Evolutionary conservation across 768 basidiomycete species (phyloP).

Genomic region (Agaricus subrufescens): DNA sequence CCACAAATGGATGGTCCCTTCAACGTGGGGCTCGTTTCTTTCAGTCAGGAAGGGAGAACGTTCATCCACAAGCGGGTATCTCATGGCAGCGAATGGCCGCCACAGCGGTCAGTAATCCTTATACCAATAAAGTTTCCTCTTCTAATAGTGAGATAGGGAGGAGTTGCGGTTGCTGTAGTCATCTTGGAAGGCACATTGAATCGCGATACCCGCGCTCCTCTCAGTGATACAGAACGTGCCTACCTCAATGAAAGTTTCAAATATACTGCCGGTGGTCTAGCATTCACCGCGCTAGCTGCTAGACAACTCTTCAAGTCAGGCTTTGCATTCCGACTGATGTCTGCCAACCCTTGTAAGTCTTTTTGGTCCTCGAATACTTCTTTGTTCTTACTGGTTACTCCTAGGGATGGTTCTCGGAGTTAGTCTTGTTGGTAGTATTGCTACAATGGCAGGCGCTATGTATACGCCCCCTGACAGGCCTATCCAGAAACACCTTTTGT

Average conservation of each 20-base stretch:
- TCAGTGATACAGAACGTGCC: slow-evolving; percentile 57
- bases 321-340: slow-evolving; percentile 68
- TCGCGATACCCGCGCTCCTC: slow-evolving; percentile 69
- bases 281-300: slow-evolving; percentile 73
- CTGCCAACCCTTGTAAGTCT: slow-evolving; percentile 72
- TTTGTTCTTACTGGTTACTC: background rate
- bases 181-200: slow-evolving; percentile 65
- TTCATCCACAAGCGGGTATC: background rate
- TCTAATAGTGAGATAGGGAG: slow-evolving; percentile 38
- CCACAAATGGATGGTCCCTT: slow-evolving; percentile 1
- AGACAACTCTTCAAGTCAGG: slow-evolving; percentile 72
- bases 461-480: slow-evolving; percentile 76
- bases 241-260: slow-evolving; percentile 76
- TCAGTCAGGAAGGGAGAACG: background rate
- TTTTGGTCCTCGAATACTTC: background rate
- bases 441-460: slow-evolving; percentile 79
- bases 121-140: background rate
- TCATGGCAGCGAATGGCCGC: slow-evolving; percentile 6
- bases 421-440: slow-evolving; percentile 74
- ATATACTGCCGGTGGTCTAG: slow-evolving; percentile 79
- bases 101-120: slow-evolving; percentile 1
- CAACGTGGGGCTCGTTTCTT: background rate
- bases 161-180: slow-evolving; percentile 68
- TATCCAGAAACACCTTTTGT: slow-evolving; percentile 74
- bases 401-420: slow-evolving; percentile 81